Evolutionary conservation across 2,329 filamentous ascomycete genomes (phyloP), one percentile per base, ranked within the genome.

Genomic region (Myriosclerotinia curreyana): DNA sequence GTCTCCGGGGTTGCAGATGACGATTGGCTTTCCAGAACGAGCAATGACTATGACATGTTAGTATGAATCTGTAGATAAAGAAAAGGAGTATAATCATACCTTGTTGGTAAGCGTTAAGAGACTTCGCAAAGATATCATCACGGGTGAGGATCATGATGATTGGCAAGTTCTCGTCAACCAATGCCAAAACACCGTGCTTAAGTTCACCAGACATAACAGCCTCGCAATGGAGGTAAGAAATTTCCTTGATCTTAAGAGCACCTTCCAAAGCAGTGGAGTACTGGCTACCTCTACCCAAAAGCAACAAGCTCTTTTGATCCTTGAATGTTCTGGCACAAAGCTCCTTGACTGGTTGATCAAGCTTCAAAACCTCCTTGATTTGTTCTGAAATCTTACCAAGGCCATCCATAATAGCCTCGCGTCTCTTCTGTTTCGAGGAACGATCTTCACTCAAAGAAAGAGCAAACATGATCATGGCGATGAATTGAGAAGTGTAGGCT

Each of bases 401-500:
- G 73, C 95, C 94, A 71, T 96, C 89, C 84, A 99, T 97, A 75
- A 99, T 98, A 79, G 97, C 93, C 79, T 95, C 87, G 40, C 95
- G 90, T 75, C 94, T 87, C 81, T 90, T 86, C 74, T 89, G 86
- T 86, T 99, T 99, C 71, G 92, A 97, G 50, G 93, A 91, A 72
- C 95, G 91, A 79, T 99, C 95, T 81, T 99, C 95, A 74, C 91
- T 95, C 65, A 99, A 86, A 38, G 93, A 97, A 69, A 99, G 83
- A 8, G 95, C 95, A 74, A 99, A 98, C 95, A 99, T 99, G 80
- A 98, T 90, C 92, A 99, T 97, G 77, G 95, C 96, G 75, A 99
- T 92, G 78, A 98, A 99, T 78, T 99, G 95, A 54, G 95, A 98
- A 17, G 95, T 99, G 82, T 99, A 99, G 48, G 95, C 95, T 84